Conservation (phyloP, 129 eudicot species). For the Chrysanthemum makinoi region DNA sequence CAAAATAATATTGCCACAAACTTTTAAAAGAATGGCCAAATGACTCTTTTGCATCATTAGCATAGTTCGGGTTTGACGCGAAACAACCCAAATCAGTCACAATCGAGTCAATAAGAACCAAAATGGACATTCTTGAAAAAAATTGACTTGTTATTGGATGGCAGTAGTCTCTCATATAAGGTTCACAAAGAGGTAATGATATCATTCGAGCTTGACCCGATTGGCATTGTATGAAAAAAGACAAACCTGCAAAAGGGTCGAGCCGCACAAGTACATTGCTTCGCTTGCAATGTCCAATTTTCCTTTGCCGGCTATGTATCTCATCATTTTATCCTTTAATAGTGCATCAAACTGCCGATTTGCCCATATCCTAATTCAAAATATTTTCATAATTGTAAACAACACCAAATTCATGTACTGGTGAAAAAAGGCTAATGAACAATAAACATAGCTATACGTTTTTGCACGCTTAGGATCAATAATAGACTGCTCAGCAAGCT, state of each 20-base stretch:
- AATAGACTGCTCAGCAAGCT: constrained; percentile 78
- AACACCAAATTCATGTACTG: not conserved
- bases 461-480: constrained; percentile 83
- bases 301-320: constrained; percentile 81
- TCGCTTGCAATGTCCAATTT: constrained; percentile 65
- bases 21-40: no score
- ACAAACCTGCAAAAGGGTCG: constrained; percentile 63
- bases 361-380: constrained; percentile 66
- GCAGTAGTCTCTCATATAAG: not conserved
- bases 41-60: no score
- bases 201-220: not conserved
- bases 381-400: not conserved
- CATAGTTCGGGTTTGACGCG: no score
- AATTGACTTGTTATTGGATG: not conserved
- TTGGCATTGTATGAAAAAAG: not conserved
- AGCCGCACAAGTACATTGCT: constrained; percentile 56
- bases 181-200: no score
- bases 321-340: constrained; percentile 85
- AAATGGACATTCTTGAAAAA: no score
- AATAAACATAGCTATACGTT: constrained; percentile 38
- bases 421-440: not conserved
- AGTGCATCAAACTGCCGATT: constrained; percentile 90
- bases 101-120: no score
- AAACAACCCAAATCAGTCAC: no score
- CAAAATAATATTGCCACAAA: no score